Base-by-base conservation (phyloP, 2,329 filamentous ascomycete genomes). In the Chaetomiaceae sp. region DNA sequence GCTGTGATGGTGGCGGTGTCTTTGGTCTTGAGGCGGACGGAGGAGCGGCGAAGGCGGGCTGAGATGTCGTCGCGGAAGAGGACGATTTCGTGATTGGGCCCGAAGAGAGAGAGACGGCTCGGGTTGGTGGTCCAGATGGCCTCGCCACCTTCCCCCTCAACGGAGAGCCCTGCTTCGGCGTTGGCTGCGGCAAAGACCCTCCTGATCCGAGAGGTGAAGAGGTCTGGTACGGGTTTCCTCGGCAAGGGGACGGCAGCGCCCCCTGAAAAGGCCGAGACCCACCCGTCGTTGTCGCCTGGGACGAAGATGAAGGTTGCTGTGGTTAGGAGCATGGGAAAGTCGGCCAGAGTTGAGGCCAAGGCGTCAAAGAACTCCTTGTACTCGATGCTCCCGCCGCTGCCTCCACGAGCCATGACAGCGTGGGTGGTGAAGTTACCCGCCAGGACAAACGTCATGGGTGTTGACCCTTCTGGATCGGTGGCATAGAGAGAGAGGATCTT, bases 311-410 rank as follows among this genome's bases (percentile, higher is more conserved):
- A 96, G 0, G 88, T 92, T 5, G 88, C 86, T 23, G 81, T 80
- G 52, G 86, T 85, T 38, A 97, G 79, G 13, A 99, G 78, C 1
- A 80, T 77, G 3, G 90, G 89, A 65, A 90, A 97, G 61, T 97
- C 90, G 7, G 88, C 78, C 5, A 99, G 78, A 1, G 89, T 79
- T 2, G 85, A 84, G 3, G 94, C 92, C 11, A 99, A 79, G 8
- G 85, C 82, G 71, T 99, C 90, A 68, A 97, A 96, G 67, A 88
- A 86, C 71, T 97, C 94, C 73, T 97, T 97, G 74, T 96, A 97
- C 71, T 95, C 90, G 61, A 97, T 91, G 69, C 89, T 92, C 33
- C 89, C 89, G 20, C 86, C 85, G 38, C 80, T 85, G 33, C 83
- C 85, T 23, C 84, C 82, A 48, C 81, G 76, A 6, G 82, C 80